Conservation (phyloP, 805 yeast genomes). For the Candida oleophila region DNA sequence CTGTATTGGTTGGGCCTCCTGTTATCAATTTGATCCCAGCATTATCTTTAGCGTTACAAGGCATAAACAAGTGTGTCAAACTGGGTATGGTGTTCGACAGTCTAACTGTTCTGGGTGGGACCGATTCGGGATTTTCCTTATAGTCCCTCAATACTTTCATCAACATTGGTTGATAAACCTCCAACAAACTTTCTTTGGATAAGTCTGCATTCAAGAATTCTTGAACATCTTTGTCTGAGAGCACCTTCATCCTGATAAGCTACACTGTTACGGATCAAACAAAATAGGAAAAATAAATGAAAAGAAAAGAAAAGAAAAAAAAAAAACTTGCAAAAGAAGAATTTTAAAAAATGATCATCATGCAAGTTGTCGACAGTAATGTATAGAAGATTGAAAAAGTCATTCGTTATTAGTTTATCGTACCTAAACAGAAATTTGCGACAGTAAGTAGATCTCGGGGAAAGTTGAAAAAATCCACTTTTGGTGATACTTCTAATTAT, state of each 20-base stretch:
- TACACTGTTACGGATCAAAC: too few species aligned
- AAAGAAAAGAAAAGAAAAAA: too few species aligned
- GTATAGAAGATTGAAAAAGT: not conserved
- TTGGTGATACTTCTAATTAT: too few species aligned
- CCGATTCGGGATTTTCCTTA: constrained; percentile 40
- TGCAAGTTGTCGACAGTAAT: not conserved
- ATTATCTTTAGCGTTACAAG: constrained; percentile 50
- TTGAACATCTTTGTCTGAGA: constrained; percentile 30
- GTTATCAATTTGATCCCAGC: constrained; percentile 63
- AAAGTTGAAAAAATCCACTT: too few species aligned
- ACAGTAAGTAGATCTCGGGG: too few species aligned
- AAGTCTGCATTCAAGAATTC: constrained; percentile 25
- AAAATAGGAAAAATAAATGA: not conserved
- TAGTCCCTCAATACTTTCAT: constrained; percentile 40
- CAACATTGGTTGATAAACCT: constrained; percentile 35
- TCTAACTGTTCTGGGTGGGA: constrained; percentile 56
- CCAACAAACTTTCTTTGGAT: constrained; percentile 19
- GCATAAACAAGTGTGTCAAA: constrained; percentile 59
- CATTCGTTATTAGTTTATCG: not conserved
- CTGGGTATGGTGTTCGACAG: constrained; percentile 22
- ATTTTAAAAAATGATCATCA: too few species aligned
- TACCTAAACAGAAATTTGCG: too few species aligned
- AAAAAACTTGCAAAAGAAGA: too few species aligned
- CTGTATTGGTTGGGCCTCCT: constrained; percentile 43
- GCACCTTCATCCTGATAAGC: constrained; percentile 28